phyloP scores from a whole-genome alignment of 1,284 basidiomycete genomes.

The Rhodotorula mucilaginosa region DNA sequence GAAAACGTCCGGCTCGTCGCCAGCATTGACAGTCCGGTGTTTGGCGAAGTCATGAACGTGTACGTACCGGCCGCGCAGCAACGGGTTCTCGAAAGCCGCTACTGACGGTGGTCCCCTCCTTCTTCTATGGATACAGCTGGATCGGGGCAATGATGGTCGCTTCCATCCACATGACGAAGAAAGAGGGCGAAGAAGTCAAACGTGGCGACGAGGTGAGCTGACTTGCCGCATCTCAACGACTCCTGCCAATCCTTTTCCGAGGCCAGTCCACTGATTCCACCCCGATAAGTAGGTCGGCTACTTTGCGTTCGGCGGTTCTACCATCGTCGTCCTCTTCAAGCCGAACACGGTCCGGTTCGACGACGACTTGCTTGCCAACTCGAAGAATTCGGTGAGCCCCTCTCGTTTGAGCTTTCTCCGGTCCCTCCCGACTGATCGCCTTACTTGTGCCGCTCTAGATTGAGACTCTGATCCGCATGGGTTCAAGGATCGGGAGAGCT shows the following conservation, averaged over 20 bases:
- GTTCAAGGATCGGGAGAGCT: conserved; percentile 64
- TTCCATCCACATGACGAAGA: conserved; percentile 62
- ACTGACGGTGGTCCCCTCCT: background rate
- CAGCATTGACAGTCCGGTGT: conserved; percentile 78
- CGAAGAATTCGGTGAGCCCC: conserved; percentile 46
- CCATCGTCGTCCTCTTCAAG: conserved; percentile 82
- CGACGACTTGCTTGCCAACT: conserved; percentile 72
- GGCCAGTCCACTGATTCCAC: background rate
- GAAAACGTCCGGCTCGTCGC: conserved; percentile 89
- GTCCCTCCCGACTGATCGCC: rapidly evolving
- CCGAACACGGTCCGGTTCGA: conserved; percentile 80
- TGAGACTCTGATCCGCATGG: conserved; percentile 83
- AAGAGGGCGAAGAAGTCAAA: conserved; percentile 72
- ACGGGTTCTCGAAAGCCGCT: no score
- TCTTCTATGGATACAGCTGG: conserved; percentile 32
- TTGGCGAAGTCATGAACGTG: conserved; percentile 83
- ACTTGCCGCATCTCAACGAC: background rate
- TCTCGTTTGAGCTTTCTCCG: background rate
- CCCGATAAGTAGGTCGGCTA: conserved; percentile 54
- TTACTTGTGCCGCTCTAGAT: conserved; percentile 52
- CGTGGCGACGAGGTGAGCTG: conserved; percentile 73
- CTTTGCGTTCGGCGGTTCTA: conserved; percentile 89
- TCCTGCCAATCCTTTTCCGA: no score
- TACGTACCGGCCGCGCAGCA: conserved; percentile 45
- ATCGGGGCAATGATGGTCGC: conserved; percentile 49